phyloP scores from a whole-genome alignment of 78 protist species.

The Cyanophora paradoxa region DNA sequence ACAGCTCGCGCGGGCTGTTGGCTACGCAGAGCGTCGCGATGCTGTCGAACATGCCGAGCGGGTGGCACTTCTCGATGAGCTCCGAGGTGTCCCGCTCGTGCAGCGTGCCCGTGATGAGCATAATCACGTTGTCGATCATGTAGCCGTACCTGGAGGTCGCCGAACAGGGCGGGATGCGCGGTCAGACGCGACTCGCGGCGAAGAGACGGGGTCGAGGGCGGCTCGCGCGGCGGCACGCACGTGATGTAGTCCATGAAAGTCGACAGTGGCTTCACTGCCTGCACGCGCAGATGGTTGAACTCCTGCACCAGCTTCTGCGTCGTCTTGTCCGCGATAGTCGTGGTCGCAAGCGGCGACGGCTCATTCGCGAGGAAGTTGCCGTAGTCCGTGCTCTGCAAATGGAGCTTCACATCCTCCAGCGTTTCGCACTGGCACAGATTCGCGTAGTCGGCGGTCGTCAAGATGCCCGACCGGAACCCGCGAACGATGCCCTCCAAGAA shows the following conservation, averaged over 20 bases:
- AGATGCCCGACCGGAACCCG: slow-evolving; percentile 57
- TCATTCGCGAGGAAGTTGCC: slow-evolving; percentile 88
- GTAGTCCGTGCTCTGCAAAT: slow-evolving; percentile 81
- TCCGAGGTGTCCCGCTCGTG: slow-evolving; percentile 79
- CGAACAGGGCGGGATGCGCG: background rate
- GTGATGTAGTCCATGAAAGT: slow-evolving; percentile 94
- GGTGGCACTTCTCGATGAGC: slow-evolving; percentile 88
- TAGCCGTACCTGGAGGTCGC: slow-evolving; percentile 59
- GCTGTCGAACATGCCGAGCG: slow-evolving; percentile 73
- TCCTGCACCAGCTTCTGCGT: slow-evolving; percentile 66
- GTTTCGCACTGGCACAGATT: slow-evolving; percentile 92
- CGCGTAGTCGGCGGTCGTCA: slow-evolving; percentile 71
- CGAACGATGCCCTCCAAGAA: slow-evolving; percentile 69
- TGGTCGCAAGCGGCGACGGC: slow-evolving; percentile 78
- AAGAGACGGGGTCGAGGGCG: too few species aligned
- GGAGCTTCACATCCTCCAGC: slow-evolving; percentile 91
- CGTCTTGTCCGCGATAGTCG: slow-evolving; percentile 46
- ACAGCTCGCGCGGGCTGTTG: slow-evolving; percentile 75
- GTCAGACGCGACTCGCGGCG: too few species aligned
- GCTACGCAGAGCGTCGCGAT: slow-evolving; percentile 72
- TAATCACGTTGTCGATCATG: slow-evolving; percentile 96
- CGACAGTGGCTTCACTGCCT: slow-evolving; percentile 83
- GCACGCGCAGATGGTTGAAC: slow-evolving; percentile 73
- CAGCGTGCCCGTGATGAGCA: slow-evolving; percentile 86
- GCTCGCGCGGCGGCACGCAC: slow-evolving; percentile 22